Evolutionary conservation across 2,329 filamentous ascomycete genomes (phyloP), one percentile per base, ranked within the genome.

Genomic region (Cladosporium sp.): DNA sequence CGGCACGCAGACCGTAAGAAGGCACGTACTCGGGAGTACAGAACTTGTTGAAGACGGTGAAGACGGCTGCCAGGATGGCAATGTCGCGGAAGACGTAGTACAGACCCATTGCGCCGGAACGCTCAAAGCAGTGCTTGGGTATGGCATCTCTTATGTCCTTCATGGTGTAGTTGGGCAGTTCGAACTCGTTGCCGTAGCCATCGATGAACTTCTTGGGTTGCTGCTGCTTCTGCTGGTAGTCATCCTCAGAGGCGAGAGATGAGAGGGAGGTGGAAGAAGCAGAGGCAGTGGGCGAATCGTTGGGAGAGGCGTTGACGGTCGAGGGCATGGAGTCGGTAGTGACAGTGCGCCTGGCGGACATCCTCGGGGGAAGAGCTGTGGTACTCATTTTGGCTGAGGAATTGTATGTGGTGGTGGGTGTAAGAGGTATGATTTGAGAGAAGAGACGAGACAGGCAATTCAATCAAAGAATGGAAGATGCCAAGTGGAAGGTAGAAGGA

Each of bases 121-220:
- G 86, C 76, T 96, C 79, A 71, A 86, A 97, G 80, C 93, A 98
- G 79, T 96, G 93, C 72, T 91, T 89, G 57, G 93, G 93, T 60
- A 98, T 98, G 68, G 93, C 93, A 73, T 95, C 87, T 65, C 89
- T 85, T 67, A 98, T 92, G 67, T 98, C 82, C 78, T 95, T 95
- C 79, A 98, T 95, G 67, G 90, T 95, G 77, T 86, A 98, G 73
- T 97, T 85, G 59, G 93, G 93, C 51, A 95, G 79, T 70, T 88
- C 78, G 76, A 98, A 98, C 65, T 90, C 80, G 72, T 97, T 95
- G 72, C 93, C 93, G 69, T 95, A 93, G 11, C 89, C 92, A 74
- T 98, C 91, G 57, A 93, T 64, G 59, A 98, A 80, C 68, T 84
- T 82, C 36, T 40, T 32, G 62, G 80, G 82, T n/a, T n/a, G n/a